These are phyloP conservation scores for Tanacetum coccineum DNA, from an alignment of 129 eudicot genomes.

Conservation along the genomic window DNA sequence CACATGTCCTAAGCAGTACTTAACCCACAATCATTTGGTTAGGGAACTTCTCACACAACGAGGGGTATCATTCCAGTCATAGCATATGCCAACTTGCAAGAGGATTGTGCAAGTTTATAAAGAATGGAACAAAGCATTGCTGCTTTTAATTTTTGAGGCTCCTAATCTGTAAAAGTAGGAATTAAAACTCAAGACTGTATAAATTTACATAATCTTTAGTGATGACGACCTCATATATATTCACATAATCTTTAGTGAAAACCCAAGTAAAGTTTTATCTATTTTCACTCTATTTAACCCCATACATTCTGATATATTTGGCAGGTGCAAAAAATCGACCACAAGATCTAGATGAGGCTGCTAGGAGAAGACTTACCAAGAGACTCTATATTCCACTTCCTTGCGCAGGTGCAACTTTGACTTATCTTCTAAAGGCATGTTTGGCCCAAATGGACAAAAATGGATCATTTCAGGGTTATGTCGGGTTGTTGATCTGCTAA, in stretches of 20 bases:
- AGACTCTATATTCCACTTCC: constrained; percentile 95
- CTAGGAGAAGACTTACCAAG: constrained; percentile 91
- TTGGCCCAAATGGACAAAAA: constrained; percentile 1
- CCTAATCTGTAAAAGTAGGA: not conserved
- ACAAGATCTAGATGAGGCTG: constrained; percentile 98
- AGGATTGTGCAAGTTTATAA: no score
- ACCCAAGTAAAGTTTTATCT: not conserved
- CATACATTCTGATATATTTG: constrained; percentile 6
- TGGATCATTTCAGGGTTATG: not conserved
- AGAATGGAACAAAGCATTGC: not conserved
- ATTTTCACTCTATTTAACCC: not conserved
- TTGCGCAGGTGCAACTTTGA: constrained; percentile 54
- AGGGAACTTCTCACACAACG: no score
- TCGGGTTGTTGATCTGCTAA: not conserved
- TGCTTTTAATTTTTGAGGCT: not conserved
- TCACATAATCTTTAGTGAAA: not conserved
- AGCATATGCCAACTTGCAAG: no score
- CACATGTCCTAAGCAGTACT: no score
- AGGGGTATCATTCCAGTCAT: no score
- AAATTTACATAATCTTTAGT: not conserved
- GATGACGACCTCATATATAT: constrained; percentile 2
- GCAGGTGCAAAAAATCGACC: constrained; percentile 97
- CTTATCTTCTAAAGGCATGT: not conserved
- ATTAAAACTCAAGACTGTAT: not conserved
- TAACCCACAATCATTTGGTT: no score